phyloP scores from a whole-genome alignment of 2,329 filamentous ascomycete genomes.

The Sarocladiaceae sp. region DNA sequence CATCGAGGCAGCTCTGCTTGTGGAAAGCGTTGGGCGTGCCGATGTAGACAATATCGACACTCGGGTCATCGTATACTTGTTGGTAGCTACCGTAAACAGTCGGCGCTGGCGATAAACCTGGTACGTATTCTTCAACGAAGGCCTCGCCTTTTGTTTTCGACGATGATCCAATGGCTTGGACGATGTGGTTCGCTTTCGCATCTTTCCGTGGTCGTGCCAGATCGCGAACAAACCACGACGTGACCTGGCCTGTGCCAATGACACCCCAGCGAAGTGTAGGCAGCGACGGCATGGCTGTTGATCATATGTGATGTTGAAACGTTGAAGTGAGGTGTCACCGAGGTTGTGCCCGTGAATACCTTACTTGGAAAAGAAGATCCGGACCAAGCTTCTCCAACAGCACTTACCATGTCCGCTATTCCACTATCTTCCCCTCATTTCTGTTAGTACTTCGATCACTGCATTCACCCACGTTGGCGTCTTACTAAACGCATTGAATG shows the following conservation, averaged over 20 bases:
- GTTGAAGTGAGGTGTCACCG: too few relatives aligned
- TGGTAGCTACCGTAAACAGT: constrained; percentile 31
- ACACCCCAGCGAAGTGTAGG: constrained; percentile 30
- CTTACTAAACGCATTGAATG: not conserved
- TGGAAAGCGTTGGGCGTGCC: constrained; percentile 38
- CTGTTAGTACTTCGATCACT: too few relatives aligned
- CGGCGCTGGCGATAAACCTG: constrained; percentile 14
- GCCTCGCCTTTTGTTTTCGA: constrained; percentile 26
- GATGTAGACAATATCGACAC: constrained; percentile 39
- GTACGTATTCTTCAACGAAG: not conserved
- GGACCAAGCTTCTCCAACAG: too few relatives aligned
- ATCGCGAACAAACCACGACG: constrained; percentile 38
- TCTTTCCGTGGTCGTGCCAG: constrained; percentile 28
- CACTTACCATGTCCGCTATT: too few relatives aligned
- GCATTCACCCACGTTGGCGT: too few relatives aligned
- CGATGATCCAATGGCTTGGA: constrained; percentile 36
- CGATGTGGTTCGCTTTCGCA: constrained; percentile 31
- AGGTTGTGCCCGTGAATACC: too few relatives aligned
- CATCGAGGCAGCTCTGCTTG: constrained; percentile 34
- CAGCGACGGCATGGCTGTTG: not conserved
- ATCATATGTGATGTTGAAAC: not conserved
- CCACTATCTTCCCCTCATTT: too few relatives aligned
- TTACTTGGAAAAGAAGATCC: too few relatives aligned
- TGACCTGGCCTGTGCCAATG: constrained; percentile 35
- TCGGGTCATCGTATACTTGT: constrained; percentile 31